Evolutionary conservation across 352 stramenopile genomes (phyloP), one percentile per base, ranked within the genome.

Genomic region (Phytophthora ohioensis): DNA sequence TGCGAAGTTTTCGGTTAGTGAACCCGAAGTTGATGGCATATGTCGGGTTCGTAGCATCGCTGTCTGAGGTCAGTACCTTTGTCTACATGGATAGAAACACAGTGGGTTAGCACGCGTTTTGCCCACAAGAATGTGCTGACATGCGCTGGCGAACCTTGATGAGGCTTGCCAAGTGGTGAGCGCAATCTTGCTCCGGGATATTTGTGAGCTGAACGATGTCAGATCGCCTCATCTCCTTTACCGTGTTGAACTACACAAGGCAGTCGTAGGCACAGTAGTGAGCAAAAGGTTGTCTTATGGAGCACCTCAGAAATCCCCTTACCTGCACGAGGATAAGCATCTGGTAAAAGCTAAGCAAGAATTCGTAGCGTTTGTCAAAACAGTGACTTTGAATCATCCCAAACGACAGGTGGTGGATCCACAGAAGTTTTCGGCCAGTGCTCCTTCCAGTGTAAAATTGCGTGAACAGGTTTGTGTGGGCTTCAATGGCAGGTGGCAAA

Each of bases 291-390:
- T 49, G 15, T 7, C 13, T 7, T 12, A n/a, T 3, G 38, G 9
- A 57, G 27, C 5, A 35, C 38, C 46, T 41, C 21, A 5, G 5
- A 55, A 39, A 6, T 32, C 10, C 7, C 3, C 42, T 12, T 69
- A 94, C 89, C 76, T 88, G 76, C 15, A 95, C 63, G 15, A 96
- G 66, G 47, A 95, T 79, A 12, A 95, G 54, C 70, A 96, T 94
- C 62, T 96, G 89, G 35, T 94, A 94, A 46, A 95, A 93, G 66
- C 86, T 96, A 11, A 93, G 69, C 6, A 85, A 79, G 41, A 95
- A 87, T 47, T 96, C 89, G 57, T 95, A 96, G 45, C 79, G 78
- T 54, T 91, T 91, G 43, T 85, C 82, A 59, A 93, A 91, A 13
- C 85, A 90, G 38, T 78, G 78, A 31, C 81, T 72, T 62, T 91